Evolutionary conservation across 148 eudicot genomes (phyloP), one percentile per base, ranked within the genome.

Genomic region (Amaranthus hypochondriacus): DNA sequence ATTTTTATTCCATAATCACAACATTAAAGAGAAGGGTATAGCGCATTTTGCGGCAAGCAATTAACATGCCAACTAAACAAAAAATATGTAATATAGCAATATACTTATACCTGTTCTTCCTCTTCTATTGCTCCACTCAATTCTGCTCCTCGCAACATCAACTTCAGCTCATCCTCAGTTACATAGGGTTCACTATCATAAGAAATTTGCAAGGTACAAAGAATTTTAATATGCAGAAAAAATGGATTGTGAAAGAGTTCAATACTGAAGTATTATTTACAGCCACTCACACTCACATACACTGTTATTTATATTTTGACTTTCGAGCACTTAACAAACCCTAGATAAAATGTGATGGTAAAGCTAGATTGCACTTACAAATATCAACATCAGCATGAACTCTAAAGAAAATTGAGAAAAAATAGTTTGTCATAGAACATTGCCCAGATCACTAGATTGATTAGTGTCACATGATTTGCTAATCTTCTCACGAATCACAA

Each of bases 91-190:
- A 60, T 21, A 69, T 9, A 70, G 13, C 62, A 57, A 52, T 48
- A 52, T 48, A 61, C 4, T 2, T 12, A 61, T 83, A 95, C 98
- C 93, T 95, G 98, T 60, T 95, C 98, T 86, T 95, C 98, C 82
- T 95, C 98, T 83, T 95, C 98, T 56, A 95, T 95, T 44, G 98
- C 96, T 73, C 98, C 97, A 82, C 98, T 95, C 73, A 88, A 66
- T 77, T 95, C 98, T 42, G 98, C 98, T 80, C 96, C 98, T 66
- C 98, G 89, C 71, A 95, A 80, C 98, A 95, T 95, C 85, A 95
- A 76, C 85, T 92, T 95, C 78, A 95, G 77, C 83, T 95, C 98
- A 73, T 95, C 98, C 78, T 95, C 98, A 67, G 98, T 92, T 69
- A 95, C 98, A 80, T 88, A 89, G 64, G 96, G 98, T 77, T 92